Evolutionary conservation across 208 protist species (phyloP), one percentile per base, ranked within the genome.

Genomic region (Plasmodiophora brassicae): DNA sequence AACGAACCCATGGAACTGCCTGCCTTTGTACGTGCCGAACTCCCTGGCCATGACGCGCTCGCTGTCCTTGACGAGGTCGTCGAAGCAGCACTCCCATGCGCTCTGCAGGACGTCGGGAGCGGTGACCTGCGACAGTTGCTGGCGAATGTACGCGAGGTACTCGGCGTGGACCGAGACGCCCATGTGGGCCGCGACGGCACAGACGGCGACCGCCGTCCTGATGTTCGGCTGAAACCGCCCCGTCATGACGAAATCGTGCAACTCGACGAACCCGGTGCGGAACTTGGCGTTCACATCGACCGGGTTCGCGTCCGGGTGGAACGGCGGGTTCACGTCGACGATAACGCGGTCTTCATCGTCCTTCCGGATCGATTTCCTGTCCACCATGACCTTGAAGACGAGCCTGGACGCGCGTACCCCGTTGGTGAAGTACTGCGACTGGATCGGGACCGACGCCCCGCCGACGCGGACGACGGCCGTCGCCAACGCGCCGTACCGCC

Each of bases 221-320:
- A 78, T 32, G n/a, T 38, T 32, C 10, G 65, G 65, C 5, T 8
- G 5, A 38, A 78, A 78, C 5, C 20, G 5, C 41, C 65, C 65
- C n/a, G 65, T 78, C 65, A 78, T 78, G 10, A 78, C 65, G n/a
- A 44, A 78, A 14, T 78, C 65, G 65, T 78, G 65, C 41, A 78
- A 32, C n/a, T 78, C 65, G n/a, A 78, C n/a, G 65, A 78, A 78
- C 65, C 32, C 65, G 10, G 65, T 5, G 5, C n/a, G 65, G 5
- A 78, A 38, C 41, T 78, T 5, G 65, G 14, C n/a, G n/a, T 5
- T 38, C 32, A 78, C n/a, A 32, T 38, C n/a, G 14, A 5, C n/a
- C 32, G 65, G 14, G 20, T 8, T 8, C 5, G 65, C 65, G 5
- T n/a, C 65, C 65, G 65, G 65, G 65, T 78, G 32, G 65, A 5